Percentiles rank a stretch among this genome's conserved stretches.
phyloP scores from a whole-genome alignment of 1,284 basidiomycete genomes.

The Microbotryum scabiosae region DNA sequence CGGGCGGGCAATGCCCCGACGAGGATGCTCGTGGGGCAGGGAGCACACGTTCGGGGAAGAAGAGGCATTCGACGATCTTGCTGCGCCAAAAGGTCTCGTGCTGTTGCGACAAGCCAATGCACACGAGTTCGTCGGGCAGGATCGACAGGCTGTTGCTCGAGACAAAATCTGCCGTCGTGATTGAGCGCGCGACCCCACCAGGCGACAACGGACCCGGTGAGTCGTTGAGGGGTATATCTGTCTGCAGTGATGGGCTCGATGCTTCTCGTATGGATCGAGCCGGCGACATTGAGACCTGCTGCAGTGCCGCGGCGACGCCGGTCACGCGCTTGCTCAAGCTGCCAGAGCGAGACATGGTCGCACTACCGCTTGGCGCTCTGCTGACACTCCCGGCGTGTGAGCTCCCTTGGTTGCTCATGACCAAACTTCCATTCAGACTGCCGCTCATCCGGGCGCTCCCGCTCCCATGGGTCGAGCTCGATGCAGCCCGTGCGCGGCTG shows the following conservation, averaged over 20 bases:
- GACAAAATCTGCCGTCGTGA: neutral
- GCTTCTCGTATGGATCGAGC: too few relatives aligned
- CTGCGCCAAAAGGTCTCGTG: constrained; percentile 21
- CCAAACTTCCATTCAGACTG: neutral
- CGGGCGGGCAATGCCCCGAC: too few relatives aligned
- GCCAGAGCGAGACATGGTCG: neutral
- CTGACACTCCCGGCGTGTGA: neutral
- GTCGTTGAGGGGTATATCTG: too few relatives aligned
- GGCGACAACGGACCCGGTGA: too few relatives aligned
- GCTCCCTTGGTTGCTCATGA: constrained; percentile 4
- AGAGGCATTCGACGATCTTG: constrained; percentile 26
- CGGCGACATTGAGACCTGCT: too few relatives aligned
- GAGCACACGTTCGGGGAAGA: constrained; percentile 28
- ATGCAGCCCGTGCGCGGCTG: neutral
- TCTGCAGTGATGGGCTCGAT: too few relatives aligned
- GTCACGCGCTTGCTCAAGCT: neutral
- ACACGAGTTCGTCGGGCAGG: constrained; percentile 33
- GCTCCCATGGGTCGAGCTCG: neutral
- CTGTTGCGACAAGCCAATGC: constrained; percentile 24
- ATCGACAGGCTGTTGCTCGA: constrained; percentile 21
- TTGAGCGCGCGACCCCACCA: too few relatives aligned
- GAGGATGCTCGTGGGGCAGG: constrained; percentile 1
- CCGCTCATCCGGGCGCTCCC: neutral
- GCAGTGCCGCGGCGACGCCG: neutral
- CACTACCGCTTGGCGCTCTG: neutral